Base-by-base conservation (phyloP, 1,284 basidiomycete species). In the Ustilago nuda region DNA sequence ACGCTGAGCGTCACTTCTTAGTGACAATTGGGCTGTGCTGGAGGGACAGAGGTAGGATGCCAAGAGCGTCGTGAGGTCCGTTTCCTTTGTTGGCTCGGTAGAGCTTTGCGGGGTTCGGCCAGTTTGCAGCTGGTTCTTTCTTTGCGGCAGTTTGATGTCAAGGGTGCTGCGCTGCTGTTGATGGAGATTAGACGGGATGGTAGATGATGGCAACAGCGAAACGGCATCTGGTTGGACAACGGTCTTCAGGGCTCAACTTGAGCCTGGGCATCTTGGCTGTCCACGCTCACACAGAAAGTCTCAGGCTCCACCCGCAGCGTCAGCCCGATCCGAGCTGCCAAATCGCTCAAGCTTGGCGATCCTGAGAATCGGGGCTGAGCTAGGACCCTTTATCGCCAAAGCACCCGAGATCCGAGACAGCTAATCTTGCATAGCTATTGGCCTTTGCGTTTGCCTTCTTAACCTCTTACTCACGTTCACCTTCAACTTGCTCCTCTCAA, bases 311-410 rank as follows among this genome's bases (percentile, higher is more conserved):
- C 37, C 59, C 30, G 59, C 41, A 41, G 46, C n/a, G 48, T 54
- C 30, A 58, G 43, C 61, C 60, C 67, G 67, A 69, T 69, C 67
- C 55, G 56, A 69, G 48, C 43, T 62, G 46, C 64, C 56, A 35
- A 55, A 56, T 53, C 53, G 61, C 54, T 54, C 23, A 7, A 54
- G 48, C 30, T 50, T 32, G 15, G 15, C 48, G 48, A 50, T 27
- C 48, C 48, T 50, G 48, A 50, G 33, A 37, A 61, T 35, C 46
- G 17, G 27, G 56, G 15, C 23, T 43, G 30, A 43, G 39, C 43
- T 52, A 56, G 56, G 56, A 68, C 60, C 56, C 60, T 57, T 57
- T 55, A n/a, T 58, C 56, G 6, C 30, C 13, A 43, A 30, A 33
- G 12, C 3, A 7, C 3, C 70, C 70, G 64, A 67, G 53, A 63